A percentile compares a stretch with the other conserved stretches of the same genome.
These are phyloP conservation scores for Fusarium mangiferae DNA, from an alignment of 2,329 filamentous ascomycete genomes.

Conservation along the genomic window DNA sequence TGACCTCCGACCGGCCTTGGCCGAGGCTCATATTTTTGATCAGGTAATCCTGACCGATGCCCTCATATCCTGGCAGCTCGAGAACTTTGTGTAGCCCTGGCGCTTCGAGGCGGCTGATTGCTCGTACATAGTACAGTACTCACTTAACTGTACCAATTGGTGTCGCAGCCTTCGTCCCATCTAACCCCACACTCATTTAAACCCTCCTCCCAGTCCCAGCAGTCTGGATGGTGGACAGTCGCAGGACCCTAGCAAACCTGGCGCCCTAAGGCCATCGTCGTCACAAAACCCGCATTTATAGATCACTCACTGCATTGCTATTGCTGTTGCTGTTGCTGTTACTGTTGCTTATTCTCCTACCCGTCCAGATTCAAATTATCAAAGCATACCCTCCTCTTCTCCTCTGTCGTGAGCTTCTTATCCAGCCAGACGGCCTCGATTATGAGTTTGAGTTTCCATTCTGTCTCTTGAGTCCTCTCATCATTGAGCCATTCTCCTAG, in stretches of 20 bases:
- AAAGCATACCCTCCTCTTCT: background rate
- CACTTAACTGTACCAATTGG: slow-evolving; percentile 23
- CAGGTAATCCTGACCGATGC: slow-evolving; percentile 31
- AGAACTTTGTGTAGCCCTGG: slow-evolving; percentile 38
- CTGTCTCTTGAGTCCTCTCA: slow-evolving; percentile 5
- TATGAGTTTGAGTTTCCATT: slow-evolving; percentile 3
- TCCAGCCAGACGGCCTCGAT: slow-evolving; percentile 4
- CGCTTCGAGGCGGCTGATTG: slow-evolving; percentile 40
- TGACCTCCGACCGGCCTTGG: slow-evolving; percentile 22
- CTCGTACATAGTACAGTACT: slow-evolving; percentile 28
- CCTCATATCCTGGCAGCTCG: slow-evolving; percentile 30
- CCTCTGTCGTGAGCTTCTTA: background rate
- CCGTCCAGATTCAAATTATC: slow-evolving; percentile 5
- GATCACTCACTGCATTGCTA: slow-evolving; percentile 7
- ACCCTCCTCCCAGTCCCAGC: slow-evolving; percentile 37
- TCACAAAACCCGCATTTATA: slow-evolving; percentile 34
- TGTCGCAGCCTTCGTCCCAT: slow-evolving; percentile 38
- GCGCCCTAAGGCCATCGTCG: slow-evolving; percentile 31
- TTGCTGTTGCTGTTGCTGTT: background rate
- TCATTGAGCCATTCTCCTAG: slow-evolving; percentile 1
- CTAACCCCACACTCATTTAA: slow-evolving; percentile 44
- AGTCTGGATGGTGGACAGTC: slow-evolving; percentile 31
- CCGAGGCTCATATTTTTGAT: slow-evolving; percentile 29
- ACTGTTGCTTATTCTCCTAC: slow-evolving; percentile 12
- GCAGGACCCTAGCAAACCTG: slow-evolving; percentile 27